Evolutionary conservation across 176 grass and related monocot genomes (phyloP), one percentile per base, ranked within the genome.

Genomic region (Melocanna baccifera): DNA sequence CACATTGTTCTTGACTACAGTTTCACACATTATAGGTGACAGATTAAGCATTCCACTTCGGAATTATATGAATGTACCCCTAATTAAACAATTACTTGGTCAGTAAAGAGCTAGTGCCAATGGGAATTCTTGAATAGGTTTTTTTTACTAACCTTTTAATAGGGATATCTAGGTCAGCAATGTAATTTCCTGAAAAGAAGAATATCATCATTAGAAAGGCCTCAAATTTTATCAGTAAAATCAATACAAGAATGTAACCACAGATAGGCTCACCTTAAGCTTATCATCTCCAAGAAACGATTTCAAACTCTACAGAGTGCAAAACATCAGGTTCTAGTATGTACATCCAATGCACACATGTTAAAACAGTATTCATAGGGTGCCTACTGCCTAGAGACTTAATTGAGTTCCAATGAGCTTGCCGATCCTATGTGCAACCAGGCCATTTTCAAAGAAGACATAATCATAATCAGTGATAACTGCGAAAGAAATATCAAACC

Each of bases 1-100:
- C 93, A 50, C 93, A 86, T 83, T 98, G 93, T 87, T 95, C 91
- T 87, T 98, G 96, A 68, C 96, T 95, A 70, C 93, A 95, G 70
- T 95, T 98, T 86, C 91, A 82, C 43, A 93, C 96, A n/a, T n/a
- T 61, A 98, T 98, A 41, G 96, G 96, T 0, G 96, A 98, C 30
- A 98, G 93, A 87, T 98, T 98, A 62, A 98, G 77, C 96, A 98
- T 98, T 77, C 96, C 96, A 76, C 83, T 95, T 52, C 96, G 87
- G 76, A 95, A 95, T 61, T 98, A 93, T 81, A 98, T 85, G 82
- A 98, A 99, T 61, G 96, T 99, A 51, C 96, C 96, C 88, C 91
- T 95, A 78, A 58, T 29, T 0, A 87, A 89, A 84, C 8, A 85
- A 37, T 62, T 30, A 51, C 25, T 76, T 67, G 29, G 52, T 87